phyloP scores from a whole-genome alignment of 2,329 filamentous ascomycete species.

The Plectosphaerella plurivora region DNA sequence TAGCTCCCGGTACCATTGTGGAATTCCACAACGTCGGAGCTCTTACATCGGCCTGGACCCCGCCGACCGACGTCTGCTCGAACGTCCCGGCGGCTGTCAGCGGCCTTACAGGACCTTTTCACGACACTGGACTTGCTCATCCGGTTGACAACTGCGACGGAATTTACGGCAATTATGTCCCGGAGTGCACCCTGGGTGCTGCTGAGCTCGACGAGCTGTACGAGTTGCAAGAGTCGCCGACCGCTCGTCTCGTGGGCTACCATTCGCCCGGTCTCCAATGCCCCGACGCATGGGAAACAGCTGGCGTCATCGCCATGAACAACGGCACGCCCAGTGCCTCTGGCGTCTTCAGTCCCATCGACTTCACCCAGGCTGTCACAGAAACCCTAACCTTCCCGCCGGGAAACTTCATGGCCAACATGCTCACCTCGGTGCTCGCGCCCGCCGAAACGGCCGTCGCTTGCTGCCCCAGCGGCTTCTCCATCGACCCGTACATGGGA shows the following conservation, averaged over 20 bases:
- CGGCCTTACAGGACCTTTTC: no score
- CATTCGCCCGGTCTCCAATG: conserved; percentile 1
- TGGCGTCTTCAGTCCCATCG: background rate
- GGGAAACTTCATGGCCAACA: background rate
- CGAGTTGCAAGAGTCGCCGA: background rate
- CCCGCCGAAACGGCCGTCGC: background rate
- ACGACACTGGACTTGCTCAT: no score
- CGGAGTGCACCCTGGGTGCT: no score
- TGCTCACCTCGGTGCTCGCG: background rate
- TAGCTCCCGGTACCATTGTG: no score
- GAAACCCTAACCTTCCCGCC: background rate
- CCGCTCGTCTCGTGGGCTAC: background rate
- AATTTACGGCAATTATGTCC: no score
- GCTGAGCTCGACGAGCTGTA: no score
- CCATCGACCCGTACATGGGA: background rate
- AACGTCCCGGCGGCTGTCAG: no score
- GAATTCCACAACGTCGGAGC: no score
- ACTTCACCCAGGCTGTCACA: background rate
- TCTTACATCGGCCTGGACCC: no score
- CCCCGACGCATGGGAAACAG: conserved; percentile 1
- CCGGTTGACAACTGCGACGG: no score
- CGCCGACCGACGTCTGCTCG: no score
- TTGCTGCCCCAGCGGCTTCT: background rate
- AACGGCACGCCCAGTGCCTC: background rate
- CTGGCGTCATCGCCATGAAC: background rate